Conservation (phyloP, 257 asterid species). For the Solanum dulcamara region DNA sequence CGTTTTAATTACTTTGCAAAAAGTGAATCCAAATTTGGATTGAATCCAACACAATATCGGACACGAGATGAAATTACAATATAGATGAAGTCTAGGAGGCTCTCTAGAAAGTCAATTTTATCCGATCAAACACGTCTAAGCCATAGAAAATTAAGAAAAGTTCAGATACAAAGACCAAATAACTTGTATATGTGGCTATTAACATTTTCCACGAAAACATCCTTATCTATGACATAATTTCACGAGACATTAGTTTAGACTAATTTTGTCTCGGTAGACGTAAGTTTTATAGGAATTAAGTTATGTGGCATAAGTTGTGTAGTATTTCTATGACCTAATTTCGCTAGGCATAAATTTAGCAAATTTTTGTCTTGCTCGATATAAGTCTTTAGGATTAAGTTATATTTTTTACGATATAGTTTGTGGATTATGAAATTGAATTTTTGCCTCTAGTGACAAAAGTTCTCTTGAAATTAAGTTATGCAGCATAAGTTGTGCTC, state of each 20-base stretch:
- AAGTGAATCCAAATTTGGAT: fast-evolving
- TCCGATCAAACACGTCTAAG: background rate
- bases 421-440: background rate
- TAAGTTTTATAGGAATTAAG: background rate
- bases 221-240: too few relatives aligned
- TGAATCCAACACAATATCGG: too few relatives aligned
- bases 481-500: background rate
- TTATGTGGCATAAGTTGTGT: background rate
- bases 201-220: constrained; percentile 1
- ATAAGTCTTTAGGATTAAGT: background rate
- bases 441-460: background rate
- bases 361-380: background rate
- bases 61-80: background rate
- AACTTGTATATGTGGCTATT: background rate
- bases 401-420: background rate
- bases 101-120: background rate
- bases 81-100: background rate
- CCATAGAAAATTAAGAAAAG: background rate
- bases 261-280: too few relatives aligned
- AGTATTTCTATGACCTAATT: too few relatives aligned
- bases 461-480: background rate
- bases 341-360: background rate
- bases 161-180: background rate
- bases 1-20: background rate
- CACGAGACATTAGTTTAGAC: too few relatives aligned